Percentiles rank a stretch among this genome's conserved stretches.
Conservation (phyloP, 2,329 filamentous ascomycete species). For the Lachnellula hyalina region DNA sequence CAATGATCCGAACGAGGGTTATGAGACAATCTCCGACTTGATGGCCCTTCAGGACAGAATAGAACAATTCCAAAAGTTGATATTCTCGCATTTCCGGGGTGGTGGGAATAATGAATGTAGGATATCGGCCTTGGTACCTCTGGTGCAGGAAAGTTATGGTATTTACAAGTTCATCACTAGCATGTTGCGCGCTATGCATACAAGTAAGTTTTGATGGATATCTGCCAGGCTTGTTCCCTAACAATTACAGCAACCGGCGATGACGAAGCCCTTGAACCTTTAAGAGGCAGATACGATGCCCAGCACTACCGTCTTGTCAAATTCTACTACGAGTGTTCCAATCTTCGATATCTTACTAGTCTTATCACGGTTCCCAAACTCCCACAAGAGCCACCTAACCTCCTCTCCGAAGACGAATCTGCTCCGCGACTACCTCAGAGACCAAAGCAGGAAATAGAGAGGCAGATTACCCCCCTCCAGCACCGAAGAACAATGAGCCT, state of each 20-base stretch:
- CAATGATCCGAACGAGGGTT: constrained; percentile 97
- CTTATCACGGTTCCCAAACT: constrained; percentile 95
- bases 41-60: constrained; percentile 98
- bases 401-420: constrained; percentile 78
- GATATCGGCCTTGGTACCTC: constrained; percentile 85
- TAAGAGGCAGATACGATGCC: constrained; percentile 84
- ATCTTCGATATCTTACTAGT: constrained; percentile 91
- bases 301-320: constrained; percentile 95
- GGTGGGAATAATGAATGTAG: constrained; percentile 94
- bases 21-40: constrained; percentile 92
- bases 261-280: constrained; percentile 82
- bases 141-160: constrained; percentile 97
- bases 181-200: constrained; percentile 98
- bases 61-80: constrained; percentile 95
- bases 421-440: constrained; percentile 78
- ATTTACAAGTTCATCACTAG: constrained; percentile 99
- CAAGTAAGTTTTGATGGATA: constrained; percentile 54
- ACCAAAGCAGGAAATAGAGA: constrained; percentile 69
- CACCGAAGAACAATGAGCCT: constrained; percentile 69
- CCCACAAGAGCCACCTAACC: constrained; percentile 86
- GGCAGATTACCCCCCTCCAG: constrained; percentile 60
- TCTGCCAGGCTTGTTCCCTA: neutral
- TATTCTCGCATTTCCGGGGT: constrained; percentile 92
- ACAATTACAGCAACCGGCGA: constrained; percentile 70
- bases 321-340: constrained; percentile 99